A percentile compares a stretch with the other conserved stretches of the same genome.
Conservation (phyloP, 352 stramenopile genomes). For the Globisporangium barbulae region DNA sequence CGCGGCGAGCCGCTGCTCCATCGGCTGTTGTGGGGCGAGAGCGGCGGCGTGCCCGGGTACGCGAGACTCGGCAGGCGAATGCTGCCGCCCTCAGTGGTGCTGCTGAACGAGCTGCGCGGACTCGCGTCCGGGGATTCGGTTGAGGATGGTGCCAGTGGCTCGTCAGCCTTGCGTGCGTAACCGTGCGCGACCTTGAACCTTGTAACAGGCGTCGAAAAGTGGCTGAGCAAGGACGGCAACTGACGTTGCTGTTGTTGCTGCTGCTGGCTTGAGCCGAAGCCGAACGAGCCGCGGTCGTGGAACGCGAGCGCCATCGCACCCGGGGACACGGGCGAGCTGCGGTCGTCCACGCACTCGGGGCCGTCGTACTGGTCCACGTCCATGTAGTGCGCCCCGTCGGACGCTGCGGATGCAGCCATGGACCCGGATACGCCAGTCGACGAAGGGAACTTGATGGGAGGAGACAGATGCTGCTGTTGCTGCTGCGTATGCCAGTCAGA, state of each 20-base stretch:
- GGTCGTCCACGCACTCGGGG: slow-evolving; percentile 3
- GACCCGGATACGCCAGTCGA: neutral
- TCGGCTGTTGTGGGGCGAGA: slow-evolving; percentile 39
- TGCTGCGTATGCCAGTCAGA: neutral
- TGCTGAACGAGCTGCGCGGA: slow-evolving; percentile 5
- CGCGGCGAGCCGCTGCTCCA: slow-evolving; percentile 15
- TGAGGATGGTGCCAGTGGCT: slow-evolving; percentile 20
- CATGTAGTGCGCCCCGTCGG: slow-evolving; percentile 7
- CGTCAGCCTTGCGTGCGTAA: slow-evolving; percentile 40
- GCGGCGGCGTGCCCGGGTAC: slow-evolving; percentile 27
- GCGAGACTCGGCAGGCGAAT: slow-evolving; percentile 47
- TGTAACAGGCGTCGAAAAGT: slow-evolving; percentile 44
- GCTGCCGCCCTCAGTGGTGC: slow-evolving; percentile 5
- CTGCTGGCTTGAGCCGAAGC: neutral
- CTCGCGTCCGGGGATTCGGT: slow-evolving; percentile 20
- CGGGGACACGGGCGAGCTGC: slow-evolving; percentile 6
- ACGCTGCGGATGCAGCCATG: neutral
- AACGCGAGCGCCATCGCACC: slow-evolving; percentile 4
- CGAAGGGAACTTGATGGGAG: neutral
- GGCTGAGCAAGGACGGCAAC: slow-evolving; percentile 30
- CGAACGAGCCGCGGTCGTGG: slow-evolving; percentile 2
- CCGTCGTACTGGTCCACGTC: slow-evolving; percentile 15
- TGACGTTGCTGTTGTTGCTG: neutral
- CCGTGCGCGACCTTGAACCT: slow-evolving; percentile 66
- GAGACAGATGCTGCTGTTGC: neutral